A percentile compares a stretch with the other conserved stretches of the same genome.
These are phyloP conservation scores for Arachis hypogaea DNA, from an alignment of 306 rosid species.

Conservation along the genomic window DNA sequence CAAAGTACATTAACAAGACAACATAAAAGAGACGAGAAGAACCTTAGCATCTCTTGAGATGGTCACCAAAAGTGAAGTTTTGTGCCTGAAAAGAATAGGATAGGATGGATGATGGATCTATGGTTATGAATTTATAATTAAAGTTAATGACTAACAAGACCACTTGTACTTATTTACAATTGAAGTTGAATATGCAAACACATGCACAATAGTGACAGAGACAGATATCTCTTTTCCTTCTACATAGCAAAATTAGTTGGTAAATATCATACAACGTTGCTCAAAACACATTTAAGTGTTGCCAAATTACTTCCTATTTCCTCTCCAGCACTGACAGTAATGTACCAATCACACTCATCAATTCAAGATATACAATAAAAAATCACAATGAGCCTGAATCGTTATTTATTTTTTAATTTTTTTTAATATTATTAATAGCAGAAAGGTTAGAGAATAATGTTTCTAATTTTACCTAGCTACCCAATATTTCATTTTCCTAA, in stretches of 20 bases:
- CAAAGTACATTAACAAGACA: conserved; percentile 21
- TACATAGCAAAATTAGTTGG: conserved; percentile 7
- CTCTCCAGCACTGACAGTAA: neutral
- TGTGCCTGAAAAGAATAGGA: conserved; percentile 62
- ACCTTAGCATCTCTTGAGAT: conserved; percentile 89
- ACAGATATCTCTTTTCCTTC: neutral
- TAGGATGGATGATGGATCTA: conserved; percentile 39
- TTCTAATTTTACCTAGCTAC: conserved; percentile 4
- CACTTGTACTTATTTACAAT: conserved; percentile 4
- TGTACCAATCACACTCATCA: conserved; percentile 7
- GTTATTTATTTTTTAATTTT: too few relatives aligned
- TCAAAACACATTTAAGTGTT: neutral
- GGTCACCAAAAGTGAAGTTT: conserved; percentile 72
- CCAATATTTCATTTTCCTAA: conserved; percentile 11
- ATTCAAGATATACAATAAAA: conserved; percentile 5
- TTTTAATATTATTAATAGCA: neutral
- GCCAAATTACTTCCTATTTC: conserved; percentile 30
- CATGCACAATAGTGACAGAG: neutral
- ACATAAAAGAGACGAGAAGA: neutral
- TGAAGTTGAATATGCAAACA: neutral
- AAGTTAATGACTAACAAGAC: conserved; percentile 19
- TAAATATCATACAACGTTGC: conserved; percentile 7
- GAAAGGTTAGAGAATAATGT: neutral
- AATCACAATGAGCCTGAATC: conserved; percentile 21
- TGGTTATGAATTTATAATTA: conserved; percentile 28